These are phyloP conservation scores for Amanita subjunquillea DNA, from an alignment of 768 basidiomycete species.

Conservation along the genomic window DNA sequence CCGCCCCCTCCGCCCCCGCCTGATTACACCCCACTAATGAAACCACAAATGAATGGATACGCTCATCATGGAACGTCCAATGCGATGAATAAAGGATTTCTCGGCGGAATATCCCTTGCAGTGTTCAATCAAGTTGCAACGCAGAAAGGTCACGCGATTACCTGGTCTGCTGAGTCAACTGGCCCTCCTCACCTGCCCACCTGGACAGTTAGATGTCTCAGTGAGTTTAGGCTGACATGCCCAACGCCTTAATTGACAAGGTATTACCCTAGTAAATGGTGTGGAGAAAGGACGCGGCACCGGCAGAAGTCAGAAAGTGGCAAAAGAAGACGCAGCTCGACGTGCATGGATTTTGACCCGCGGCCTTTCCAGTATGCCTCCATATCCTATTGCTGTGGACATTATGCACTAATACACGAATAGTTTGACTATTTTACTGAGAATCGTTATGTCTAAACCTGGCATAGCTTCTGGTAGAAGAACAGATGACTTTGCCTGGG, in stretches of 20 bases:
- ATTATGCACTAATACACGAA: not conserved
- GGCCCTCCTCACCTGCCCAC: constrained; percentile 47
- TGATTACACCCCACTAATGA: constrained; percentile 15
- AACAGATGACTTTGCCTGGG: not conserved
- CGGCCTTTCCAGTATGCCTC: not conserved
- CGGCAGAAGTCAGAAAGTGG: constrained; percentile 54
- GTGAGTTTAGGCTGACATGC: constrained; percentile 22
- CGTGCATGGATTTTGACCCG: constrained; percentile 29
- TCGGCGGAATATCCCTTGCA: constrained; percentile 26
- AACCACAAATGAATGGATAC: no score
- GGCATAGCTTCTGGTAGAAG: not conserved
- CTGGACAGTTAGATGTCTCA: constrained; percentile 44
- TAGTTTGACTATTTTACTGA: not conserved
- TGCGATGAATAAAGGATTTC: constrained; percentile 10
- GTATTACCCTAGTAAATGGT: constrained; percentile 33
- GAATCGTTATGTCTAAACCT: not conserved
- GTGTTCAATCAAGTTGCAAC: constrained; percentile 43
- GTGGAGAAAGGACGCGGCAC: constrained; percentile 36
- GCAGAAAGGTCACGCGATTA: constrained; percentile 33
- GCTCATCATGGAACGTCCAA: constrained; percentile 4
- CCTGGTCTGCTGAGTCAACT: constrained; percentile 33
- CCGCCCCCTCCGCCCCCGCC: constrained; percentile 15
- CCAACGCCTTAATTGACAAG: not conserved
- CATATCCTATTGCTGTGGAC: not conserved
- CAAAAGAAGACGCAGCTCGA: constrained; percentile 60